Evolutionary conservation across 2,329 filamentous ascomycete species (phyloP).

Genomic region (Ophiocordyceps robertsii): DNA sequence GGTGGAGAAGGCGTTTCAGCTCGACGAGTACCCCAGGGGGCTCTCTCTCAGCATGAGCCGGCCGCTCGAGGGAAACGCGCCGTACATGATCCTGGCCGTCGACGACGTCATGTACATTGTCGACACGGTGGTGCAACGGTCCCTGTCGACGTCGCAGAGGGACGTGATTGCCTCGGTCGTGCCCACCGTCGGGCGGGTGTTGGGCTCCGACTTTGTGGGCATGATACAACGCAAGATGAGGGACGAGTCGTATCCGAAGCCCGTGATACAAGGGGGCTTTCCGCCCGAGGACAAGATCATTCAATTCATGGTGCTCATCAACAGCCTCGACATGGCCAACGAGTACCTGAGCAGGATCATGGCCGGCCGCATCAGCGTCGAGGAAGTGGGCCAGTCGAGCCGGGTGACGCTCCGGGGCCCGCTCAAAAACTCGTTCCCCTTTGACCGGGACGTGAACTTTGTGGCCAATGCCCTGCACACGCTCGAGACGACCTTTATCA

Average conservation of each 20-base stretch:
- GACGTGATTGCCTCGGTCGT: conserved; percentile 66
- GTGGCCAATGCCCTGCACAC: conserved; percentile 55
- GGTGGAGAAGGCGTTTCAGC: conserved; percentile 93
- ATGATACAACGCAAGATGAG: conserved; percentile 98
- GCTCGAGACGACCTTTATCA: conserved; percentile 58
- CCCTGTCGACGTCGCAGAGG: conserved; percentile 73
- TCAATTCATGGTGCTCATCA: conserved; percentile 82
- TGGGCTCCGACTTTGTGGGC: conserved; percentile 82
- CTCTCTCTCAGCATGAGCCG: conserved; percentile 64
- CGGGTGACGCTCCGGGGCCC: conserved; percentile 23
- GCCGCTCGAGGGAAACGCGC: conserved; percentile 62
- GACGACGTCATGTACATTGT: conserved; percentile 99
- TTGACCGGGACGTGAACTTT: conserved; percentile 58
- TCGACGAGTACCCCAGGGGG: conserved; percentile 76
- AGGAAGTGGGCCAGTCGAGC: conserved; percentile 23
- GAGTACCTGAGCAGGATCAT: conserved; percentile 88
- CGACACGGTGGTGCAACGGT: conserved; percentile 78
- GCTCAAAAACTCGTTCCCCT: conserved; percentile 61
- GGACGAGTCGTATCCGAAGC: conserved; percentile 82
- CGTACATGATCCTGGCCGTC: conserved; percentile 87
- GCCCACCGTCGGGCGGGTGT: conserved; percentile 64
- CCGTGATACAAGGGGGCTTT: conserved; percentile 62
- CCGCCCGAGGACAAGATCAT: conserved; percentile 84
- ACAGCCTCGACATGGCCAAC: conserved; percentile 84
- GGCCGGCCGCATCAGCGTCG: conserved; percentile 43